Evolutionary conservation across 306 rosid genomes (phyloP).

Genomic region (Cucurbita moschata): DNA sequence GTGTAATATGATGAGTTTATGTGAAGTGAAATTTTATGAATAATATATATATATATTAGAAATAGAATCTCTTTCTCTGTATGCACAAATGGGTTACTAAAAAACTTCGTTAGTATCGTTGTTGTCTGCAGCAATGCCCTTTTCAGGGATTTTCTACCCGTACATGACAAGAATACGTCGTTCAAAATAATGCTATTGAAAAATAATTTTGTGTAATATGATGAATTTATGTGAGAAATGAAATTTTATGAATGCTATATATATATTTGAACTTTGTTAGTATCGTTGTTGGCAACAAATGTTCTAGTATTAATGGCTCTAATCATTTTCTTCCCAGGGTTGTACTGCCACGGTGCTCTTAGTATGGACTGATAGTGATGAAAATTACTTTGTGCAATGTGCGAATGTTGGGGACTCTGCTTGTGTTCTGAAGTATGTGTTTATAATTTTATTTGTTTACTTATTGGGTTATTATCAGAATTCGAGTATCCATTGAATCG

Average conservation of each 20-base stretch:
- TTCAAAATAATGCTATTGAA: too few species aligned
- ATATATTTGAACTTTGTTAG: not conserved
- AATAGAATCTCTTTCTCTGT: not conserved
- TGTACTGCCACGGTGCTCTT: constrained; percentile 96
- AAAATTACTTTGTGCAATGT: constrained; percentile 71
- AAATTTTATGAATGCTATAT: too few species aligned
- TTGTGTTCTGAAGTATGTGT: constrained; percentile 64
- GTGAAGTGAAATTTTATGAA: too few species aligned
- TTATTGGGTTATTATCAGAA: constrained; percentile 9
- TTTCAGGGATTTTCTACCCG: too few species aligned
- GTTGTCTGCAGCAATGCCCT: too few species aligned
- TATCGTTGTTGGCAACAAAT: not conserved
- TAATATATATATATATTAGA: too few species aligned
- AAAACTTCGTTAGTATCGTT: too few species aligned
- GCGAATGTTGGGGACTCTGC: constrained; percentile 96
- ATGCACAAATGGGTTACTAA: not conserved
- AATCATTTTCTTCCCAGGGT: constrained; percentile 44
- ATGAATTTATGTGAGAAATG: too few species aligned
- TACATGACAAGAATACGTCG: too few species aligned
- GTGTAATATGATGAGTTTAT: too few species aligned
- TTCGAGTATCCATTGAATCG: not conserved
- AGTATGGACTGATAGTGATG: constrained; percentile 57
- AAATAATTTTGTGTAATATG: too few species aligned
- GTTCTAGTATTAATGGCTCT: not conserved
- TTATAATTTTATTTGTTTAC: constrained; percentile 6